Base-by-base conservation (phyloP, 495 filamentous ascomycete genomes). In the Tuber calosporum region DNA sequence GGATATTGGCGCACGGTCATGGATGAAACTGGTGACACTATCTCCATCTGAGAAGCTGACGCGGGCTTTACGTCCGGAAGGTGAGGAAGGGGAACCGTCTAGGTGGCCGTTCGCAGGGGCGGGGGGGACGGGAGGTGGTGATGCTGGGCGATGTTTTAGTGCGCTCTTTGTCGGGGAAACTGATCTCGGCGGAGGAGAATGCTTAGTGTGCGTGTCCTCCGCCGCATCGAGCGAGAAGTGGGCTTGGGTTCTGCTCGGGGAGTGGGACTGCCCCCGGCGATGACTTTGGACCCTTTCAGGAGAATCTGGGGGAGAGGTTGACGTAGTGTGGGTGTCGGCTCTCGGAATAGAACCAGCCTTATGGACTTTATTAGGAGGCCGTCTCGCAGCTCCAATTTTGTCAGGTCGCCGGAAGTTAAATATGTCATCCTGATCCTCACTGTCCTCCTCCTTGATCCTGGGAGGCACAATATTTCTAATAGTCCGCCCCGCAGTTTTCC, bases 1-100 rank as follows among this genome's bases (percentile, higher is more conserved):
- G 34, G 73, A 34, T 7, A 74, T 26, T 8, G 69, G 53, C 11
- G 74, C 67, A 19, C 48, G 41, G n/a, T 62, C 8, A 37, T 78
- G 53, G 2, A 42, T 48, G 41, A 76, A 76, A 15, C 70, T 71
- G 19, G 67, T 72, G 19, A 79, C 42, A 5, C 74, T 74, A 26
- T 80, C 79, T 30, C 77, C 79, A 26, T 80, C 79, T 15, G 78
- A 80, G 39, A 80, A 80, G 19, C 74, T 80, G n/a, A 80, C 79
- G 6, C 79, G 70, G 6, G 37, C 37, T n/a, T 67, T 58, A 26
- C 37, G 34, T 15, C 19, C 41, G 0, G 74, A 75, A 26, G 69
- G 53, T 62, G 26, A 62, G 53, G 53, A 30, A 11, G 53, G 53
- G n/a, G 53, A 13, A n/a, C 17, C 30, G n/a, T 62, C 9, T 26